Evolutionary conservation across 176 grass and related monocot genomes (phyloP).

Genomic region (Guadua angustifolia): DNA sequence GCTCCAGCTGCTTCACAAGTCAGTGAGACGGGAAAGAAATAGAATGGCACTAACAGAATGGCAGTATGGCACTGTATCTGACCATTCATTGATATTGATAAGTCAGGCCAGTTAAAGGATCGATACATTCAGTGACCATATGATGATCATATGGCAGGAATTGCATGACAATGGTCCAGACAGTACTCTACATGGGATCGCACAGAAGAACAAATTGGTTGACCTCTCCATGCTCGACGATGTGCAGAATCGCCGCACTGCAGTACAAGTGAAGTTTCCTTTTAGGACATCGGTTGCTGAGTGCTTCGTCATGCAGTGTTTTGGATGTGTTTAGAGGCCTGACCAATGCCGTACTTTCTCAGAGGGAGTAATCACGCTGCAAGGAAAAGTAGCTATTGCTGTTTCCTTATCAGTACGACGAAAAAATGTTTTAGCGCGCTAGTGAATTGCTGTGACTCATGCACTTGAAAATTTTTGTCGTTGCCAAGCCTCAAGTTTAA

Average conservation of each 20-base stretch:
- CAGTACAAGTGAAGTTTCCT: not conserved
- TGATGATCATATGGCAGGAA: not conserved
- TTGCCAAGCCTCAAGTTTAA: too few species aligned
- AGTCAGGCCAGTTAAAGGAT: not conserved
- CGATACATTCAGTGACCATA: not conserved
- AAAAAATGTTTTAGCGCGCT: too few species aligned
- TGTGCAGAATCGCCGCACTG: not conserved
- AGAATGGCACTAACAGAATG: not conserved
- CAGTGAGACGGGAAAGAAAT: not conserved
- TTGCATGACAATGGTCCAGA: not conserved
- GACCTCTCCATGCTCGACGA: slow-evolving; percentile 9
- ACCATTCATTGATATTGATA: not conserved
- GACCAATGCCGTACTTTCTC: not conserved
- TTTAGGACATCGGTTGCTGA: not conserved
- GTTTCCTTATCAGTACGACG: too few species aligned
- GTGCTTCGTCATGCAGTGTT: slow-evolving; percentile 1
- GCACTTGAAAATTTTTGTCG: too few species aligned
- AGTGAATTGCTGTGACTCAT: too few species aligned
- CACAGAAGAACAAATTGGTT: not conserved
- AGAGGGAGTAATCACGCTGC: not conserved
- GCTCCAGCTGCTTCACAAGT: slow-evolving; percentile 39
- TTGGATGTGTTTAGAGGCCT: not conserved
- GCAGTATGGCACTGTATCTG: slow-evolving; percentile 15
- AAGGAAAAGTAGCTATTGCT: not conserved
- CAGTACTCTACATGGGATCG: not conserved